A percentile compares a stretch with the other conserved stretches of the same genome.
Conservation (phyloP, 164 flowering plant species). For the Stephania cephalantha region DNA sequence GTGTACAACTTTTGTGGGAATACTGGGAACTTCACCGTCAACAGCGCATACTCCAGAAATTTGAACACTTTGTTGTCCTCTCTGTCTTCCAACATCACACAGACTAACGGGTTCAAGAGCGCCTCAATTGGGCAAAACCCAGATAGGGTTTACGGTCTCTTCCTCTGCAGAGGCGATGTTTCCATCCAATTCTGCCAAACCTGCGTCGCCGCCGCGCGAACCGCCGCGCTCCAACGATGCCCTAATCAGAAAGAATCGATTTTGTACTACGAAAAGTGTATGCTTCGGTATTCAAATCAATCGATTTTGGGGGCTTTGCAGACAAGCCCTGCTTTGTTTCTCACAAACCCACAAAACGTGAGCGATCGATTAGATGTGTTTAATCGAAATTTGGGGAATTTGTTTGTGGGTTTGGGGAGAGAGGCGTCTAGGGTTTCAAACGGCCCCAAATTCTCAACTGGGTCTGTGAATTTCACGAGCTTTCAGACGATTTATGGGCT, state of each 20-base stretch:
- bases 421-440: neutral
- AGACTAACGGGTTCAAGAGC: slow-evolving; percentile 9
- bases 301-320: neutral
- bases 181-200: slow-evolving; percentile 4
- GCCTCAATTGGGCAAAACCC: slow-evolving; percentile 9
- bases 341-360: neutral
- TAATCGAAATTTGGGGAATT: neutral
- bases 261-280: slow-evolving; percentile 24
- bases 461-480: neutral
- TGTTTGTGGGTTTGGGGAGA: neutral
- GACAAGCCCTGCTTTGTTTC: neutral
- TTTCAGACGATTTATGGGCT: slow-evolving; percentile 1
- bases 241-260: slow-evolving; percentile 18
- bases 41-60: slow-evolving; percentile 6
- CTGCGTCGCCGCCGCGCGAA: slow-evolving; percentile 16
- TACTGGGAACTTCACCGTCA: neutral
- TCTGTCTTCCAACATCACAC: slow-evolving; percentile 1
- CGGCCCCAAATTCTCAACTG: neutral
- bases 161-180: slow-evolving; percentile 28
- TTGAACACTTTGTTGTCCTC: slow-evolving; percentile 17
- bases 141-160: slow-evolving; percentile 13
- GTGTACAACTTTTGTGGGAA: neutral
- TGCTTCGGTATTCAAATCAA: slow-evolving; percentile 18
- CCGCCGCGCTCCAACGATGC: slow-evolving; percentile 6
- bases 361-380: neutral